These are phyloP conservation scores for Biancaea sappan DNA, from an alignment of 306 rosid genomes.

Conservation along the genomic window DNA sequence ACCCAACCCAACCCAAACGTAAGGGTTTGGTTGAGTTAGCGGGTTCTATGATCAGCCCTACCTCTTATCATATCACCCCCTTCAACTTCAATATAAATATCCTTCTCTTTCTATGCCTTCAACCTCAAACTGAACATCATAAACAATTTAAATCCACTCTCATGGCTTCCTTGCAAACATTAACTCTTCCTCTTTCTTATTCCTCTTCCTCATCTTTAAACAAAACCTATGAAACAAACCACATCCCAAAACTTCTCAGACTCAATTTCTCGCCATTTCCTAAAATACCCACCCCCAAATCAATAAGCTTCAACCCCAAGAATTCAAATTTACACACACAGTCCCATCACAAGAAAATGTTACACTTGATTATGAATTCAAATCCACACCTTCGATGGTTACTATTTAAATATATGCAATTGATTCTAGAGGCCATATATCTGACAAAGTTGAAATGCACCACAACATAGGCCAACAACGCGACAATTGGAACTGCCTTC, in stretches of 20 bases:
- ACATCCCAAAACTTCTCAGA: slow-evolving; percentile 38
- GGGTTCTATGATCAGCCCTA: no score
- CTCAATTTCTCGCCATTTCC: slow-evolving; percentile 19
- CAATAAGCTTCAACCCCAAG: slow-evolving; percentile 8
- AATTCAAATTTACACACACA: slow-evolving; percentile 12
- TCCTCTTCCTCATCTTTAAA: slow-evolving; percentile 23
- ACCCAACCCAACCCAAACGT: no score
- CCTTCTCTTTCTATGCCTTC: no score
- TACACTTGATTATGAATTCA: background rate
- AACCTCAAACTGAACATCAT: no score
- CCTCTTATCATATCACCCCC: no score
- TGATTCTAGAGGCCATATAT: slow-evolving; percentile 56
- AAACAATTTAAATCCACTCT: background rate
- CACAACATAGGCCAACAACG: slow-evolving; percentile 64
- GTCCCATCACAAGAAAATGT: background rate
- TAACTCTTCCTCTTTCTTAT: background rate
- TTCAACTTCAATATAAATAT: no score
- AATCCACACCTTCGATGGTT: background rate
- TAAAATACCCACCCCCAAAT: background rate
- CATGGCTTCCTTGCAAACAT: slow-evolving; percentile 52
- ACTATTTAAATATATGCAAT: slow-evolving; percentile 46
- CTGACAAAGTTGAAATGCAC: slow-evolving; percentile 74
- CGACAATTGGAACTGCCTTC: slow-evolving; percentile 68
- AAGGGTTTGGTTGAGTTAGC: no score
- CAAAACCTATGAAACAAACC: slow-evolving; percentile 39